Base-by-base conservation (phyloP, 2,329 filamentous ascomycete species). In the Leptoxyphium fumago region DNA sequence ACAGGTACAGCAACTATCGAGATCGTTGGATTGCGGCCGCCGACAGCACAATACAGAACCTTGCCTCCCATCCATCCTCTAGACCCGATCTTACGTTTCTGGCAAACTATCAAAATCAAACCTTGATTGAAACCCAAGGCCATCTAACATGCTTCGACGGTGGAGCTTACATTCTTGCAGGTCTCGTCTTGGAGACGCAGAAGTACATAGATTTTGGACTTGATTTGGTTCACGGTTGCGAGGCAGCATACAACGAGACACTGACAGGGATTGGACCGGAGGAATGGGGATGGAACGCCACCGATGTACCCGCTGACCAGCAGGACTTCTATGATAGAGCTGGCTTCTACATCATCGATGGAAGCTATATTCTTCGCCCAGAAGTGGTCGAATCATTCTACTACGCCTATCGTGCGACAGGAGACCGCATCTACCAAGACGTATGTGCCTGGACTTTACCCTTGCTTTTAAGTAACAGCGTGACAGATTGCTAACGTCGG, bases 341-440 rank as follows among this genome's bases (percentile, higher is more conserved):
- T 1, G 86, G 86, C 3, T 93, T 84, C 68, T 93, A 78, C 64
- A 79, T 86, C 57, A 70, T 64, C 0, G 65, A 68, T 38, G 55
- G 65, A 0, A 56, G 62, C 6, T 94, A 93, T 60, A 66, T 80
- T 8, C 72, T 93, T 28, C 75, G 86, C 82, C 77, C 5, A 0
- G 86, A 93, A 63, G 84, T 87, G 2, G 72, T 93, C 29, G 86
- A 94, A 66, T 82, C 77, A 52, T 80, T 80, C 61, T 94, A 93
- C 70, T 91, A 94, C 61, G 84, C 86, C 2, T 93, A 84, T 67
- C 78, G 85, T 42, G 75, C 81, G 1, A 94, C 86, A 0, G 80
- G 81, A 2, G 73, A 89, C 47, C 52, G 65, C 29, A 82, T 77
- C 64, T 94, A 88, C 62, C 82, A 84, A 60, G 80, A 89, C 47